Base-by-base conservation (phyloP, 768 basidiomycete species). In the Pleurotus cornucopiae region DNA sequence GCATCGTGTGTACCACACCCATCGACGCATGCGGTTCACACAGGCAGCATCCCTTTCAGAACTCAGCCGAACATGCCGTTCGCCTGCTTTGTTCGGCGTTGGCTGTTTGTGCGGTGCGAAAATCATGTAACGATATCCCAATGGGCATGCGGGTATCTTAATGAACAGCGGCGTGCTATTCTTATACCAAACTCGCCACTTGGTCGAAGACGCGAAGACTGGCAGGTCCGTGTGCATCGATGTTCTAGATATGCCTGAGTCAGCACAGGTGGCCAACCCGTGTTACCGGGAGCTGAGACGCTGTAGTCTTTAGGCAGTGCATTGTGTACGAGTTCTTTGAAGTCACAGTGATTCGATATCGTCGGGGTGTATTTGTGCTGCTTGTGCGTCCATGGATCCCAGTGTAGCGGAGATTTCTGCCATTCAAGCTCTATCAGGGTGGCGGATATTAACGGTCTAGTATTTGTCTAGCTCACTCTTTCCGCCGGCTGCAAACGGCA, bases 141-240 rank as follows among this genome's bases (percentile, higher is more conserved):
- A 44, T 44, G 41, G 41, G 2, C 9, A 44, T 21, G 20, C 41
- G 41, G 41, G n/a, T 16, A 44, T 21, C 41, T 16, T 6, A 16
- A n/a, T 44, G 41, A 44, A 44, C 41, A 44, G 41, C 41, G 41
- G 41, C n/a, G n/a, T 44, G 20, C 41, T n/a, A 21, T 44, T 47
- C 13, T 47, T 25, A 47, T 20, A 47, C 21, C 14, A n/a, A 47
- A 20, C 18, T 14, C n/a, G 16, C 23, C 23, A 20, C 14, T 25
- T 20, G 46, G 23, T 47, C 2, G 46, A 47, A 20, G n/a, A 14
- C 16, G 23, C 46, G 46, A 20, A 47, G 16, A 3, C 7, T 47
- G 23, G 46, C 46, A 20, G 16, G 41, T 53, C 51, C 51, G 51
- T 41, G 39, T 38, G 14, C 39, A 41, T 53, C 51, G 51, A 53